Conservation (phyloP, 805 yeast species). For the Phaffomyces thermotolerans region DNA sequence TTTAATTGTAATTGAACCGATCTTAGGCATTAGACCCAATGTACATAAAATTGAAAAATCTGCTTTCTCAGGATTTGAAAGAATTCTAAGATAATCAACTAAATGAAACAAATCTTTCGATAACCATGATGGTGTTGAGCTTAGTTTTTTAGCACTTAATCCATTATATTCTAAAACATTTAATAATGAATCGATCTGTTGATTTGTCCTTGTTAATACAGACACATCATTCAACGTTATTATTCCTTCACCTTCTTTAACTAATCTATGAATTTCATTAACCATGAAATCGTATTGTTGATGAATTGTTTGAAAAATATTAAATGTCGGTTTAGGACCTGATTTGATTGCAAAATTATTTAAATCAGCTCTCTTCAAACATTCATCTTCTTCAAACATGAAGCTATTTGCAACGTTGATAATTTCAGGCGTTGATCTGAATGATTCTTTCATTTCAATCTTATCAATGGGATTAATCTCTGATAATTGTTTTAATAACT, state of each 20-base stretch:
- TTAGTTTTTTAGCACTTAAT: slow-evolving; percentile 36
- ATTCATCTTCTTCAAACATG: slow-evolving; percentile 5
- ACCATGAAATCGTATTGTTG: slow-evolving; percentile 40
- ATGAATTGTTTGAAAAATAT: slow-evolving; percentile 20
- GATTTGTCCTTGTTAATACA: slow-evolving; percentile 45
- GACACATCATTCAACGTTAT: slow-evolving; percentile 44
- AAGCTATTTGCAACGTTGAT: slow-evolving; percentile 33
- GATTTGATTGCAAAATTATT: background rate
- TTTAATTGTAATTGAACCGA: slow-evolving; percentile 21
- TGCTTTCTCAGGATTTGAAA: slow-evolving; percentile 22
- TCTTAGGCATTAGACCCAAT: slow-evolving; percentile 17
- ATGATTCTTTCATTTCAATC: slow-evolving; percentile 41
- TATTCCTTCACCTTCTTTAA: slow-evolving; percentile 33
- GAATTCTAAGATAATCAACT: slow-evolving; percentile 41
- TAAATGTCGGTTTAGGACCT: slow-evolving; percentile 14
- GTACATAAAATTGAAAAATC: slow-evolving; percentile 25
- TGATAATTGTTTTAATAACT: slow-evolving; percentile 22
- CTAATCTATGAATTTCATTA: slow-evolving; percentile 37
- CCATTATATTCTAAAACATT: slow-evolving; percentile 34
- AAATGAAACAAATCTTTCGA: slow-evolving; percentile 34
- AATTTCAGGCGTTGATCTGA: slow-evolving; percentile 56
- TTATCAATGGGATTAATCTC: slow-evolving; percentile 11
- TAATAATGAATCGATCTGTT: slow-evolving; percentile 35
- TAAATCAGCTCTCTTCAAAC: background rate
- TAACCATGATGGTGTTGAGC: slow-evolving; percentile 46